Evolutionary conservation across 768 basidiomycete genomes (phyloP), one percentile per base, ranked within the genome.

Genomic region (Suillus subalutaceus): DNA sequence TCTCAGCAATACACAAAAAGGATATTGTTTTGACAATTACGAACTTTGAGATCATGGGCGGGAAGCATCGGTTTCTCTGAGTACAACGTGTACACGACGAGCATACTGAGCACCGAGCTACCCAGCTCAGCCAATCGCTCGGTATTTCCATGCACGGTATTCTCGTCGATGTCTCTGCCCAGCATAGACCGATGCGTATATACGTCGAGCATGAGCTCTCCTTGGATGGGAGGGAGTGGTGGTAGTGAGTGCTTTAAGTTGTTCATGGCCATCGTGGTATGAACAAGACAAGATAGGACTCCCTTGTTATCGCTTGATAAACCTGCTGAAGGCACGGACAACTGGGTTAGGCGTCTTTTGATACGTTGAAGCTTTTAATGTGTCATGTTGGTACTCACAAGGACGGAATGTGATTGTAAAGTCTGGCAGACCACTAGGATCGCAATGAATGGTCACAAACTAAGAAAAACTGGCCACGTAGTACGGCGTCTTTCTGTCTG

Each of bases 91-190:
- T 79, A 79, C 63, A 86, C 85, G 56, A 88, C 81, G 4, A 78
- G 81, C 68, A 89, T 78, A 43, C 85, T 79, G 44, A 90, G 77
- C 6, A 84, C 83, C 65, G 78, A 81, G 60, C 77, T 72, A 9
- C 91, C 91, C 13, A 92, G 79, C 55, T 83, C 82, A 7, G 83
- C 83, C 15, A 92, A 82, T 55, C 91, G 86, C 30, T 86, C 83
- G 26, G 80, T 82, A 69, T 88, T 86, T 13, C 88, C 87, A 69
- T 88, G 88, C 30, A 56, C 37, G 16, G 63, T 61, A 60, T 30
- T n/a, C 57, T 75, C 75, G 20, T 74, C 69, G 50, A 84, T 81
- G 6, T 83, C 77, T 37, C 82, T 83, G 5, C 74, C 70, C 13
- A 69, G 69, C 9, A 62, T 62, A 3, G 84, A 80, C 38, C 72